Conservation (phyloP, 176 grass and related monocot species). For the Rhynchospora pubera region DNA sequence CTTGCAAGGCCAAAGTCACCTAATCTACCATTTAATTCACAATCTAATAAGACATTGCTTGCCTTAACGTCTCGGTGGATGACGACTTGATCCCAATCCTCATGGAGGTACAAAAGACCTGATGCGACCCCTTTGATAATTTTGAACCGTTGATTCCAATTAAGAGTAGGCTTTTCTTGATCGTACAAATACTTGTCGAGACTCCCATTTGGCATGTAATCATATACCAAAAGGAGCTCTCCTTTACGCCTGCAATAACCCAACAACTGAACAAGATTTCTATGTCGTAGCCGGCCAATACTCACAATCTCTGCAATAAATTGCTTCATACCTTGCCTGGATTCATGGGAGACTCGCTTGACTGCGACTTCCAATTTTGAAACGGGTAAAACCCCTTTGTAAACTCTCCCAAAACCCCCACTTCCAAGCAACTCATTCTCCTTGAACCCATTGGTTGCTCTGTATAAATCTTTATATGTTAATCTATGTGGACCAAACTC, state of each 20-base stretch:
- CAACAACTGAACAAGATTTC: slow-evolving; percentile 72
- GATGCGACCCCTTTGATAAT: slow-evolving; percentile 56
- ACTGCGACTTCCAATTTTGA: slow-evolving; percentile 54
- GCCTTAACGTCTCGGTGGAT: slow-evolving; percentile 58
- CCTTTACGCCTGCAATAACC: slow-evolving; percentile 76
- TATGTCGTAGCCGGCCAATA: slow-evolving; percentile 60
- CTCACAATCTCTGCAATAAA: slow-evolving; percentile 63
- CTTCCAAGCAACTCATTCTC: slow-evolving; percentile 46
- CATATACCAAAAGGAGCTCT: slow-evolving; percentile 59
- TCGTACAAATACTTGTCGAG: slow-evolving; percentile 46
- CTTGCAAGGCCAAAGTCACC: slow-evolving; percentile 62
- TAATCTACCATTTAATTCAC: slow-evolving; percentile 34
- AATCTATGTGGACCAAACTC: slow-evolving; percentile 71
- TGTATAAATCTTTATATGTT: slow-evolving; percentile 69
- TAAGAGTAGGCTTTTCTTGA: slow-evolving; percentile 6
- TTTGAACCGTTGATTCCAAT: slow-evolving; percentile 43
- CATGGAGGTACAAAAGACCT: slow-evolving; percentile 46
- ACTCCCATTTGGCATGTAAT: slow-evolving; percentile 63
- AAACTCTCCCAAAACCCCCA: slow-evolving; percentile 64
- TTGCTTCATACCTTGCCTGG: slow-evolving; percentile 61
- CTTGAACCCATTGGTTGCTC: slow-evolving; percentile 54
- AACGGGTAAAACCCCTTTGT: slow-evolving; percentile 45
- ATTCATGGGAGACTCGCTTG: slow-evolving; percentile 58
- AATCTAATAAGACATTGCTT: slow-evolving; percentile 54
- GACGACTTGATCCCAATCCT: slow-evolving; percentile 54